Conservation (phyloP, 2,329 filamentous ascomycete species). For the Pyricularia sp. region DNA sequence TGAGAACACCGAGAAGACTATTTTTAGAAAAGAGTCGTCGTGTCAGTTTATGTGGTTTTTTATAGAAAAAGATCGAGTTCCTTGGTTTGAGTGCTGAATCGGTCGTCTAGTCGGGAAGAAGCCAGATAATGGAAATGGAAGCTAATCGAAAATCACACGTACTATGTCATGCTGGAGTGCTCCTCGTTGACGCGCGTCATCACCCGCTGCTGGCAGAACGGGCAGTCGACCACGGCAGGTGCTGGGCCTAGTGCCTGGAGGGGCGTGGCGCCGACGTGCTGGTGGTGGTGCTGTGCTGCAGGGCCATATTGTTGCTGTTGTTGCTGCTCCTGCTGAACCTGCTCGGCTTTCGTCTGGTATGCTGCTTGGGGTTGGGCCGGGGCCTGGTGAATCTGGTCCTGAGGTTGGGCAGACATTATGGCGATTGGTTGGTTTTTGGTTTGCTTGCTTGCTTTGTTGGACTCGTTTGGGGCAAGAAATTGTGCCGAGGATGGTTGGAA, state of each 20-base stretch:
- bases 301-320: not conserved
- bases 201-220: not conserved
- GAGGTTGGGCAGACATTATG: not conserved
- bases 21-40: not conserved
- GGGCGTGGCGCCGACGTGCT: not conserved
- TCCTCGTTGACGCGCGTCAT: not conserved
- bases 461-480: not conserved
- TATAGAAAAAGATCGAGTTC: too few relatives aligned
- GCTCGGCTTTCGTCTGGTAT: not conserved
- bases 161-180: constrained; percentile 1
- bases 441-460: not conserved
- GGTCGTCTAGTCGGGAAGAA: not conserved
- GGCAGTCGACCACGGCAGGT: not conserved
- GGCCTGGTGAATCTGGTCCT: not conserved
- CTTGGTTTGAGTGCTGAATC: not conserved
- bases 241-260: not conserved
- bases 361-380: not conserved
- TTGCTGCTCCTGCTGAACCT: not conserved
- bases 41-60: not conserved
- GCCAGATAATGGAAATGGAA: not conserved
- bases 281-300: not conserved
- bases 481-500: not conserved
- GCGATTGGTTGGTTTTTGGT: not conserved
- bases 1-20: not conserved
- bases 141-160: not conserved